phyloP scores from a whole-genome alignment of 1,284 basidiomycete species.

The Lignosus rhinocerotis region DNA sequence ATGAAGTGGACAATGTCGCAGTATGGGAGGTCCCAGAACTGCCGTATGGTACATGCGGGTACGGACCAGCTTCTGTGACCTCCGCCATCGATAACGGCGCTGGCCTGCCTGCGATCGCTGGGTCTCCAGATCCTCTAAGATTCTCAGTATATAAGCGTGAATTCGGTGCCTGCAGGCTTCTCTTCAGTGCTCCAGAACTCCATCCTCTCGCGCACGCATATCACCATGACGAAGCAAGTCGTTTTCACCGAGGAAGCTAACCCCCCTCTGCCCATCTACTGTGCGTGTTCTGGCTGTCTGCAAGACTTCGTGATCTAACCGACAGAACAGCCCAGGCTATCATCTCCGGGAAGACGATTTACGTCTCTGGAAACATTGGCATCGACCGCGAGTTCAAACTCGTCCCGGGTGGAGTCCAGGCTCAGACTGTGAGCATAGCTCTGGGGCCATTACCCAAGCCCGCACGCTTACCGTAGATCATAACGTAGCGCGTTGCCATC shows the following conservation, averaged over 20 bases:
- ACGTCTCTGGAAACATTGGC: conserved; percentile 63
- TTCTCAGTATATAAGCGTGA: conserved; percentile 1
- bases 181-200: background rate
- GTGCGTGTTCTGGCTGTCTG: conserved; percentile 31
- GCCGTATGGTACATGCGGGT: background rate
- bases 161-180: background rate
- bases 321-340: conserved; percentile 43
- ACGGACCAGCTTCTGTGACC: background rate
- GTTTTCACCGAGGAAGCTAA: conserved; percentile 45
- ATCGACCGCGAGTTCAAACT: conserved; percentile 48
- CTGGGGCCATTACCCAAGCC: background rate
- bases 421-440: conserved; percentile 46
- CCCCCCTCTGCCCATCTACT: conserved; percentile 52
- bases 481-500: conserved; percentile 49
- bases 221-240: conserved; percentile 35
- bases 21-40: background rate
- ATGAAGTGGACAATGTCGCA: background rate
- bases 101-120: background rate
- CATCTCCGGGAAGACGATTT: conserved; percentile 53
- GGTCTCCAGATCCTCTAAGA: background rate
- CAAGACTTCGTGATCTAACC: background rate
- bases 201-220: background rate
- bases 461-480: background rate
- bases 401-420: conserved; percentile 53
- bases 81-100: conserved; percentile 4